phyloP scores from a whole-genome alignment of 768 basidiomycete species.

The Trametes cinnabarina region DNA sequence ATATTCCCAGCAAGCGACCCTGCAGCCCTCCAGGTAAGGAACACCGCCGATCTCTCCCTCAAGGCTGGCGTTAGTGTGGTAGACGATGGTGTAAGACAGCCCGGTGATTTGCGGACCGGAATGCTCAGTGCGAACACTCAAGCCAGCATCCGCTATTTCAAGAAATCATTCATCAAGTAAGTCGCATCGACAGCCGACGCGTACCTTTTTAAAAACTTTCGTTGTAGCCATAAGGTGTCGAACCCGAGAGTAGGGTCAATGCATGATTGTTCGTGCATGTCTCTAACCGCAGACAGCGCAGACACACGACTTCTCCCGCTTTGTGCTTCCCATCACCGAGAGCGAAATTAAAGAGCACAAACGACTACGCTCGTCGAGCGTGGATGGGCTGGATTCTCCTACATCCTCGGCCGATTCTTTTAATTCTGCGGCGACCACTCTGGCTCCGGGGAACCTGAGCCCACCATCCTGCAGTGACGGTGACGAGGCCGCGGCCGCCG shows the following conservation, averaged over 20 bases:
- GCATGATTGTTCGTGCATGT: background rate
- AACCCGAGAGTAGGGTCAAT: background rate
- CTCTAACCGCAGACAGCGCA: background rate
- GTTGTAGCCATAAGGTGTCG: conserved; percentile 7
- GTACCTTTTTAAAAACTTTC: background rate
- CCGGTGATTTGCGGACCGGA: background rate
- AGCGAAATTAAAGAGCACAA: conserved; percentile 18
- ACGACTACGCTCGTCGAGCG: conserved; percentile 21
- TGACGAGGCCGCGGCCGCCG: background rate
- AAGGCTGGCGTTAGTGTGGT: no score
- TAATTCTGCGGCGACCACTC: background rate
- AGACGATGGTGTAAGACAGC: no score
- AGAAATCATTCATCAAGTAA: conserved; percentile 15
- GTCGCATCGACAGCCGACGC: background rate
- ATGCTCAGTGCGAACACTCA: conserved; percentile 4
- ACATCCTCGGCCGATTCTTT: background rate
- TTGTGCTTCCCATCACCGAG: conserved; percentile 19
- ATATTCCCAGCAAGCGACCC: no score
- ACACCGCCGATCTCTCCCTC: no score
- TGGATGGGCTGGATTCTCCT: background rate
- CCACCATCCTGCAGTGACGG: background rate
- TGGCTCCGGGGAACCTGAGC: no score
- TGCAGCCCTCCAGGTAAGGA: no score
- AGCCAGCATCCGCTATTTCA: conserved; percentile 22
- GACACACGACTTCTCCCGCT: conserved; percentile 24